Evolutionary conservation across 176 grass and related monocot genomes (phyloP).

Genomic region (Dactylis glomerata): DNA sequence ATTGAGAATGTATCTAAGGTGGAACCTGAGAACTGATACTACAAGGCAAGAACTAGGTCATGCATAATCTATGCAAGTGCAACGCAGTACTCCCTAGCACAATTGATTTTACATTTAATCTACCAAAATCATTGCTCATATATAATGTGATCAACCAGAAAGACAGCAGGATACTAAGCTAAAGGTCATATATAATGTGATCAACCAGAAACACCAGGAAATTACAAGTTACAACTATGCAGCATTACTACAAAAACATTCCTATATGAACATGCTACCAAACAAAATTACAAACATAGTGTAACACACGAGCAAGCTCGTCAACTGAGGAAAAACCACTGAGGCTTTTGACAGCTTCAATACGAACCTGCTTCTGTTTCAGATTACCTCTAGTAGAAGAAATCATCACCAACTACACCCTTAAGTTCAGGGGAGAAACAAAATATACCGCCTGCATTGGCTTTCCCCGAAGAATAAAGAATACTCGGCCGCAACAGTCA

Average conservation of each 20-base stretch:
- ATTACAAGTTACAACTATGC: conserved; percentile 37
- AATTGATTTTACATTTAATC: conserved; percentile 2
- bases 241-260: conserved; percentile 29
- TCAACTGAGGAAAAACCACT: conserved; percentile 29
- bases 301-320: conserved; percentile 35
- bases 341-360: conserved; percentile 31
- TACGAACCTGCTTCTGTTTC: conserved; percentile 37
- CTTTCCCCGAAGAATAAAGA: conserved; percentile 45
- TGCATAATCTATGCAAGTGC: not conserved
- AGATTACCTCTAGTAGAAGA: conserved; percentile 46
- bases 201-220: conserved; percentile 20
- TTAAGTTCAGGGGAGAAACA: conserved; percentile 21
- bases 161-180: not conserved
- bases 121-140: not conserved
- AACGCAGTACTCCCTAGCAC: not conserved
- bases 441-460: conserved; percentile 9
- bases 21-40: not conserved
- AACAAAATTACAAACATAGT: conserved; percentile 25
- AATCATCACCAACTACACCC: conserved; percentile 51
- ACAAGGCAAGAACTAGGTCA: not conserved
- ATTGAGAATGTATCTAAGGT: not conserved
- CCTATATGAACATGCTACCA: conserved; percentile 50
- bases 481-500: conserved; percentile 24
- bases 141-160: conserved; percentile 27
- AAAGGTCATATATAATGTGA: conserved; percentile 12